Percentiles rank a stretch among this genome's conserved stretches.
Evolutionary conservation across 345 rosid species (phyloP).

Genomic region (Syzygium oleosum): DNA sequence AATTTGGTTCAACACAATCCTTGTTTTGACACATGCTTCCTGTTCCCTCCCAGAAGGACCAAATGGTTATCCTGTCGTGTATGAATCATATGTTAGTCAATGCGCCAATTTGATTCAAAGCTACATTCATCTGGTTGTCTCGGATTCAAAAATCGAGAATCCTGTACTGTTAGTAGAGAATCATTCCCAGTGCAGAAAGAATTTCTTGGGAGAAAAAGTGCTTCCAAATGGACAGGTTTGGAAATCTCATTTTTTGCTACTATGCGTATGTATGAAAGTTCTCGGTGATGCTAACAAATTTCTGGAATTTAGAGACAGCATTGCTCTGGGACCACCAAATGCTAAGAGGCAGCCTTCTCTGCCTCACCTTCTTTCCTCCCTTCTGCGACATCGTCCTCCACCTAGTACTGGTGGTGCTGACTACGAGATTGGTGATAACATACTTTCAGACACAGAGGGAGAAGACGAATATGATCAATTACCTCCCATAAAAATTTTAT

Average conservation of each 20-base stretch:
- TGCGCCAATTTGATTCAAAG: conserved; percentile 68
- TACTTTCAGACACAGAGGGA: conserved; percentile 43
- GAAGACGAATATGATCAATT: conserved; percentile 85
- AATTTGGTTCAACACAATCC: conserved; percentile 82
- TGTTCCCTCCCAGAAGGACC: conserved; percentile 62
- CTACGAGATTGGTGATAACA: conserved; percentile 37
- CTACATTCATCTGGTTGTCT: conserved; percentile 60
- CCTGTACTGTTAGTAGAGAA: conserved; percentile 81
- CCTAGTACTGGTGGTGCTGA: conserved; percentile 40
- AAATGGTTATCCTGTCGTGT: conserved; percentile 50
- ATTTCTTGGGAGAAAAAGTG: conserved; percentile 54
- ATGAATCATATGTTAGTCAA: conserved; percentile 63
- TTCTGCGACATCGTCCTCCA: conserved; percentile 48
- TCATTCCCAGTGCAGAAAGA: conserved; percentile 61
- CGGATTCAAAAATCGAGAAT: conserved; percentile 65
- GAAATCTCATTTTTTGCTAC: conserved; percentile 65
- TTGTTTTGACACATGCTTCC: conserved; percentile 86
- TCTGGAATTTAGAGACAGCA: conserved; percentile 52
- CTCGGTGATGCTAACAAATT: conserved; percentile 65
- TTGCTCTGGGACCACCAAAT: conserved; percentile 50
- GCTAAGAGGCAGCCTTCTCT: conserved; percentile 58
- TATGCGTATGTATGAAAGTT: conserved; percentile 64
- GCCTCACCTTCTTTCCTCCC: conserved; percentile 82
- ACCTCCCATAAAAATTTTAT: conserved; percentile 73
- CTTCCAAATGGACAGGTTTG: conserved; percentile 86